phyloP scores from a whole-genome alignment of 306 rosid species.

The Pyrus betulifolia region DNA sequence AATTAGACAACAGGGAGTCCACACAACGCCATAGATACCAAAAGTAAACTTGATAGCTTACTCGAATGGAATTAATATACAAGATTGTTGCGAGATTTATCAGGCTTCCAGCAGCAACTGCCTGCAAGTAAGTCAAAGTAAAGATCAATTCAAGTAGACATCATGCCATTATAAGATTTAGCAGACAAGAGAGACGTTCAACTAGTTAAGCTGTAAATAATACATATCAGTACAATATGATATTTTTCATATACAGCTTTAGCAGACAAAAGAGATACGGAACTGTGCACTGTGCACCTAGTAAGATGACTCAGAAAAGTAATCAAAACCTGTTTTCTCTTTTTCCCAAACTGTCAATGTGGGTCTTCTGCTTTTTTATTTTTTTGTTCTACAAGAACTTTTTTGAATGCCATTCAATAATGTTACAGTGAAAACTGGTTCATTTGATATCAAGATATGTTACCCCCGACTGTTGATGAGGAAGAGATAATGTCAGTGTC shows the following conservation, averaged over 20 bases:
- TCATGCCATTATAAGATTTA: neutral
- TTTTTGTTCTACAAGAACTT: neutral
- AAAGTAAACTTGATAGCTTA: slow-evolving; percentile 27
- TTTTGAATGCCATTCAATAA: neutral
- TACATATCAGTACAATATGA: neutral
- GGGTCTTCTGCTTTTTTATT: neutral
- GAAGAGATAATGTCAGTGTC: neutral
- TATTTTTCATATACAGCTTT: neutral
- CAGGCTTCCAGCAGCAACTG: slow-evolving; percentile 89
- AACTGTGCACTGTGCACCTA: neutral
- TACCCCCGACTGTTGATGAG: neutral
- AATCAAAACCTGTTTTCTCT: neutral
- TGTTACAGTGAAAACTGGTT: neutral
- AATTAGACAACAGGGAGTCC: neutral
- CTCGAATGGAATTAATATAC: slow-evolving; percentile 70
- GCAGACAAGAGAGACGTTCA: neutral
- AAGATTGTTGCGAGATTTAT: slow-evolving; percentile 90
- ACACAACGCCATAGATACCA: neutral
- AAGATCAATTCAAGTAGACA: slow-evolving; percentile 11
- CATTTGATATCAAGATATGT: neutral
- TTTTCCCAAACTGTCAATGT: neutral
- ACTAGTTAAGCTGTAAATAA: neutral
- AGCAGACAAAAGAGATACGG: neutral
- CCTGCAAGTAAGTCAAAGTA: slow-evolving; percentile 47
- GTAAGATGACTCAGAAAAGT: neutral